Conservation (phyloP, 2,329 filamentous ascomycete species). For the Sclerotinia minor region DNA sequence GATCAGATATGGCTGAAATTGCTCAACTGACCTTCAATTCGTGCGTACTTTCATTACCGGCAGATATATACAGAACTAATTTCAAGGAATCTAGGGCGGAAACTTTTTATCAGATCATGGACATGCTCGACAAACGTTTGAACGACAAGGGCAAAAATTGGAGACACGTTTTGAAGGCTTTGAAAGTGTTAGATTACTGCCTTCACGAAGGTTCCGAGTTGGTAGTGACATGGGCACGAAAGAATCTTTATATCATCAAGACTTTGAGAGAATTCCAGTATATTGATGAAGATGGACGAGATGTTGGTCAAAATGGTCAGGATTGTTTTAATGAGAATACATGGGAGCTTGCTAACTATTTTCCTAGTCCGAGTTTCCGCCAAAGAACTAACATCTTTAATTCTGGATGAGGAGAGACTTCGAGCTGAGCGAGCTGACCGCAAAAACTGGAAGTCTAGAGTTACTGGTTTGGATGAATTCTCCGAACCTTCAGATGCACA, state of each 20-base stretch:
- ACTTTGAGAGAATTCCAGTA: conserved; percentile 96
- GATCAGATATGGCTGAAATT: conserved; percentile 98
- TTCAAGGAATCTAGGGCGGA: conserved; percentile 58
- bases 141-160: conserved; percentile 99
- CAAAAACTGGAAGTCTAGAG: conserved; percentile 94
- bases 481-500: conserved; percentile 49
- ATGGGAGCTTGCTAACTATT: conserved; percentile 36
- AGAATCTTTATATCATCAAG: conserved; percentile 99
- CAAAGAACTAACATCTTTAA: conserved; percentile 89
- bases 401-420: conserved; percentile 90
- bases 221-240: conserved; percentile 95
- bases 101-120: conserved; percentile 99
- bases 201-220: conserved; percentile 95
- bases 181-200: conserved; percentile 98
- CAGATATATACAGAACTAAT: conserved; percentile 22
- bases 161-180: conserved; percentile 94
- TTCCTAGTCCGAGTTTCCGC: conserved; percentile 83
- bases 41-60: conserved; percentile 54
- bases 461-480: conserved; percentile 88
- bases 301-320: conserved; percentile 95
- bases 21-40: conserved; percentile 97
- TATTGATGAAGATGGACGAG: conserved; percentile 89
- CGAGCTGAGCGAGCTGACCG: conserved; percentile 87
- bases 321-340: background rate
- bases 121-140: conserved; percentile 97